Evolutionary conservation across 140 eudicot genomes (phyloP).

Genomic region (Oenanthe javanica): DNA sequence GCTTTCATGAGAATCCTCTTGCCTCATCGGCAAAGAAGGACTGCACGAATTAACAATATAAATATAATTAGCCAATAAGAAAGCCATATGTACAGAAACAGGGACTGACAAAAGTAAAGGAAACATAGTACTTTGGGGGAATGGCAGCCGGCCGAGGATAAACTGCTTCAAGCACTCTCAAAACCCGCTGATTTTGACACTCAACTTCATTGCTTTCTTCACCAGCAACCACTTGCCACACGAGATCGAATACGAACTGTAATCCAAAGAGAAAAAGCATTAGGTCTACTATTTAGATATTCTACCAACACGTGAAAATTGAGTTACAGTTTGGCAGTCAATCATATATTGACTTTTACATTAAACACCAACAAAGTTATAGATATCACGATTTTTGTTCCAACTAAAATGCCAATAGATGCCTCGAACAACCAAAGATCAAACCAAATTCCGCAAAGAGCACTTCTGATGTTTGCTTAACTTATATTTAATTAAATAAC

Average conservation of each 20-base stretch:
- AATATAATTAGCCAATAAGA: not conserved
- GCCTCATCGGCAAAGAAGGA: constrained; percentile 38
- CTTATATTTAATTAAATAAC: too few species aligned
- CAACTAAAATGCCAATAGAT: not conserved
- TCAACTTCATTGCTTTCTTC: constrained; percentile 81
- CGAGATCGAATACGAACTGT: constrained; percentile 53
- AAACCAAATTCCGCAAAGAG: not conserved
- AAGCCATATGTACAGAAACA: not conserved
- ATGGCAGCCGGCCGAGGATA: constrained; percentile 79
- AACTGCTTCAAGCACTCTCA: constrained; percentile 82
- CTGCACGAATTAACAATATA: constrained; percentile 23
- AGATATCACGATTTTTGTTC: not conserved
- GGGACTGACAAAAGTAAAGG: not conserved
- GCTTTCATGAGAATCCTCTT: constrained; percentile 27
- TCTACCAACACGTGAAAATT: not conserved
- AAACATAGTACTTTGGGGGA: constrained; percentile 58
- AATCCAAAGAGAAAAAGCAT: not conserved
- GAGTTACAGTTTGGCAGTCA: not conserved
- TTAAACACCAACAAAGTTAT: not conserved
- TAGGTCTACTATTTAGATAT: not conserved
- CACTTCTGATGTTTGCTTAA: not conserved
- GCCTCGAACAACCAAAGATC: not conserved
- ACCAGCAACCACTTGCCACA: constrained; percentile 78
- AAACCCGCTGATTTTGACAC: constrained; percentile 55
- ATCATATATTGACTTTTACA: not conserved